Percentiles rank a stretch among this genome's conserved stretches.
phyloP scores from a whole-genome alignment of 1,284 basidiomycete species.

The Microbotryum saponariae region DNA sequence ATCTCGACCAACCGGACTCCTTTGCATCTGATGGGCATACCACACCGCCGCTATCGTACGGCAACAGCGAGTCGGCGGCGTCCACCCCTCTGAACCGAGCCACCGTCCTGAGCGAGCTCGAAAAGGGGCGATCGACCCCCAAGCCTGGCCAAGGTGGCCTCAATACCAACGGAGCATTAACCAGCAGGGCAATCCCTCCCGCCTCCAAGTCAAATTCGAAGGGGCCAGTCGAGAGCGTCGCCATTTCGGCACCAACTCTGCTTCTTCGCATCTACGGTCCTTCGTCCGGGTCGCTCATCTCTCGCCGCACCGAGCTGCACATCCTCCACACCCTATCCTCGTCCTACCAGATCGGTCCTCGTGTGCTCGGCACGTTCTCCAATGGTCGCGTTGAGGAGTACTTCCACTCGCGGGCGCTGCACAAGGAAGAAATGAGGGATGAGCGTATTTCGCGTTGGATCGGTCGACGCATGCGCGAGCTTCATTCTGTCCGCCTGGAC shows the following conservation, averaged over 20 bases:
- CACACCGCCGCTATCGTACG: background rate
- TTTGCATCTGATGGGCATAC: too few relatives aligned
- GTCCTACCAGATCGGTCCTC: constrained; percentile 77
- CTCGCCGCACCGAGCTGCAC: constrained; percentile 71
- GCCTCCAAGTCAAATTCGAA: background rate
- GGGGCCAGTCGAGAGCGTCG: constrained; percentile 3
- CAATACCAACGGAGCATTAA: background rate
- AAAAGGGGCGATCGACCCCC: constrained; percentile 8
- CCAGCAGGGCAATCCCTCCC: background rate
- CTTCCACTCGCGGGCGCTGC: constrained; percentile 75
- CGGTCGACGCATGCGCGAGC: constrained; percentile 80
- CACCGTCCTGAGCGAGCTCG: constrained; percentile 19
- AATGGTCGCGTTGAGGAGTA: constrained; percentile 91
- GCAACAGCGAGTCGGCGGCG: background rate
- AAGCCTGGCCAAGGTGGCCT: too few relatives aligned
- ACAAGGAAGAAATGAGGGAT: constrained; percentile 65
- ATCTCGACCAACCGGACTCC: background rate
- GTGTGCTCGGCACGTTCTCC: constrained; percentile 81
- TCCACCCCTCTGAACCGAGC: constrained; percentile 6
- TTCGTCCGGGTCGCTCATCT: constrained; percentile 75
- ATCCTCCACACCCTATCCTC: constrained; percentile 80
- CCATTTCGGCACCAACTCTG: constrained; percentile 52
- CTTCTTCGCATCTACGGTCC: constrained; percentile 83
- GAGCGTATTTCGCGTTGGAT: constrained; percentile 70
- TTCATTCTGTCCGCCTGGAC: constrained; percentile 78